phyloP scores from a whole-genome alignment of 352 stramenopile species.

The Phytophthora constricta region DNA sequence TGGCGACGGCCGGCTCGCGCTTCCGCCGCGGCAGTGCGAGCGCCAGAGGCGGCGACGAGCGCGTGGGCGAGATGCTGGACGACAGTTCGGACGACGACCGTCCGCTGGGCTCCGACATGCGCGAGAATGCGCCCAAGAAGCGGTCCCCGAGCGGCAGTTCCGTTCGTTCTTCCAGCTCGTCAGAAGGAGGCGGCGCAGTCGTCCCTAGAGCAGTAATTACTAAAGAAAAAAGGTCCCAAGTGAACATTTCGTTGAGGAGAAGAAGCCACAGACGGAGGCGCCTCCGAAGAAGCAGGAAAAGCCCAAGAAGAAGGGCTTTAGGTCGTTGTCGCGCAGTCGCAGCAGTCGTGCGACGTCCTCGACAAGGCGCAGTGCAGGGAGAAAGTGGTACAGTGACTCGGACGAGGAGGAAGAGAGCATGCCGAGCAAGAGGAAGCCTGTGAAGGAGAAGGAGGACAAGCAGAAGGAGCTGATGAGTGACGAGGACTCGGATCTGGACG shows the following conservation, averaged over 20 bases:
- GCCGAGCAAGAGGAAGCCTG: constrained; percentile 15
- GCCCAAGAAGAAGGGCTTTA: constrained; percentile 23
- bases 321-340: constrained; percentile 13
- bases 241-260: neutral
- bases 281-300: constrained; percentile 13
- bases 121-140: constrained; percentile 11
- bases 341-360: constrained; percentile 24
- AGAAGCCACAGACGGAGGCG: constrained; percentile 9
- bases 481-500: constrained; percentile 34
- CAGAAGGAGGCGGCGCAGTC: constrained; percentile 17
- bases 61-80: constrained; percentile 65
- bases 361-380: constrained; percentile 33
- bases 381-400: constrained; percentile 66
- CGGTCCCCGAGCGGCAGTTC: constrained; percentile 29
- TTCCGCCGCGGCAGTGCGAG: constrained; percentile 34
- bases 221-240: constrained; percentile 11
- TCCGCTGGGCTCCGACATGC: constrained; percentile 26
- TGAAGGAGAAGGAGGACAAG: constrained; percentile 19
- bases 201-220: constrained; percentile 1
- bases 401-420: constrained; percentile 44
- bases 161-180: constrained; percentile 14
- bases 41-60: constrained; percentile 26
- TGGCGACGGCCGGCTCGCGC: constrained; percentile 31
- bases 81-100: constrained; percentile 62
- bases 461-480: constrained; percentile 23